Percentiles rank a stretch among this genome's conserved stretches.
phyloP scores from a whole-genome alignment of 2,329 filamentous ascomycete genomes.

The Periconia sp. region DNA sequence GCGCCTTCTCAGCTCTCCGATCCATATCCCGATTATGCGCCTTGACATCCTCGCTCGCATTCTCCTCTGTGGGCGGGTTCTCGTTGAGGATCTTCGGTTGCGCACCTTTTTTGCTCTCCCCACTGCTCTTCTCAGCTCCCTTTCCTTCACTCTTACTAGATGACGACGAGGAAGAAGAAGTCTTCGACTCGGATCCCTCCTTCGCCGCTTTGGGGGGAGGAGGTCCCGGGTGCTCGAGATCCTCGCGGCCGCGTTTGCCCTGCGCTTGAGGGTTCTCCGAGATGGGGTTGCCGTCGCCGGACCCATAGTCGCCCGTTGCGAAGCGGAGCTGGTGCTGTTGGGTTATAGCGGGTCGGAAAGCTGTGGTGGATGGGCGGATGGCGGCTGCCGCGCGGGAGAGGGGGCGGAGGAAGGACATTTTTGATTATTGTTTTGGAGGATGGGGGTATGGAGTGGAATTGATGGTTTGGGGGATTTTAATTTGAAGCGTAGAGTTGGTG shows the following conservation, averaged over 20 bases:
- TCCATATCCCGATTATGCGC: conserved; percentile 50
- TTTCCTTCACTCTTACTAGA: not conserved
- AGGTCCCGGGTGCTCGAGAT: conserved; percentile 50
- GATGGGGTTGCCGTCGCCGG: conserved; percentile 44
- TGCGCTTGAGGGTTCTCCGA: conserved; percentile 48
- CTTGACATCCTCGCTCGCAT: conserved; percentile 43
- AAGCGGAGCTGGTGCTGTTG: conserved; percentile 30
- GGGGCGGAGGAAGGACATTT: conserved; percentile 36
- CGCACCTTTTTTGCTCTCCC: conserved; percentile 32
- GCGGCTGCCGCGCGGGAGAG: conserved; percentile 24
- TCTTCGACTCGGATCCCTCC: conserved; percentile 28
- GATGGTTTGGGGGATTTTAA: not conserved
- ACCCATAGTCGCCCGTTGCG: conserved; percentile 47
- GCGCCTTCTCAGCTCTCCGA: conserved; percentile 44
- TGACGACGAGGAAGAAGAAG: conserved; percentile 10
- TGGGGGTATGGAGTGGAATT: conserved; percentile 1
- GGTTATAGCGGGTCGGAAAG: conserved; percentile 20
- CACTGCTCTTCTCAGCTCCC: conserved; percentile 18
- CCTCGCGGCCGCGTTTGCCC: conserved; percentile 41
- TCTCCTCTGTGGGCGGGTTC: conserved; percentile 32
- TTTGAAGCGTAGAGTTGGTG: too few species aligned
- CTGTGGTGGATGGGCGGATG: conserved; percentile 18
- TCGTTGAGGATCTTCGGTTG: conserved; percentile 48
- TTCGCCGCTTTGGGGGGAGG: conserved; percentile 46
- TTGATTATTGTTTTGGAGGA: too few species aligned